These are phyloP conservation scores for Colletotrichum costaricense DNA, from an alignment of 2,329 filamentous ascomycete genomes.

Conservation along the genomic window DNA sequence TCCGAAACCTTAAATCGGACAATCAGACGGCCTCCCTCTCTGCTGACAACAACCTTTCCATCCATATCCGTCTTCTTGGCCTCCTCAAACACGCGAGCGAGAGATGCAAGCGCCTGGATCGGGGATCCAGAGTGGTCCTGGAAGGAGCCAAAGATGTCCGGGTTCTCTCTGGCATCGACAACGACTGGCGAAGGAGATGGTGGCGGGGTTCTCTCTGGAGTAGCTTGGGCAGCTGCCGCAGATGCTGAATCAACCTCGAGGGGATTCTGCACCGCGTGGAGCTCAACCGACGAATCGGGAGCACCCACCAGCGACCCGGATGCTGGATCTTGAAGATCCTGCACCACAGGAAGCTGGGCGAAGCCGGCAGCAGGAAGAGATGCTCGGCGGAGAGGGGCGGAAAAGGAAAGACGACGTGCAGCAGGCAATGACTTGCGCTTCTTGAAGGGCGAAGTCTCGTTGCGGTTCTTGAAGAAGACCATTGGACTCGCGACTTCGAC, in stretches of 20 bases:
- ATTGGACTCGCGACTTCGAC: conserved; percentile 12
- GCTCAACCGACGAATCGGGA: conserved; percentile 29
- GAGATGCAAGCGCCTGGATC: conserved; percentile 9
- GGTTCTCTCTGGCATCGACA: conserved; percentile 30
- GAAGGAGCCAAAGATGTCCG: conserved; percentile 30
- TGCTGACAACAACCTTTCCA: conserved; percentile 9
- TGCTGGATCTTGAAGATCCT: conserved; percentile 29
- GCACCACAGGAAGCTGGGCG: conserved; percentile 21
- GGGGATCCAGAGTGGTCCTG: conserved; percentile 20
- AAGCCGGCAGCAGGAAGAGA: conserved; percentile 17
- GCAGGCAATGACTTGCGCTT: conserved; percentile 22
- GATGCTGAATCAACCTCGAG: conserved; percentile 24
- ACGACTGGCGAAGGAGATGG: conserved; percentile 18
- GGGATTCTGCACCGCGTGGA: conserved; percentile 28
- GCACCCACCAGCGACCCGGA: conserved; percentile 24
- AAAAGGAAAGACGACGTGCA: background rate
- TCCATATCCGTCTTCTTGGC: conserved; percentile 4
- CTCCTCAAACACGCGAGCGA: conserved; percentile 18
- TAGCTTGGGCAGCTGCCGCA: background rate
- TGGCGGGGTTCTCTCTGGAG: background rate
- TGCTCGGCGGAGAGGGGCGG: conserved; percentile 18
- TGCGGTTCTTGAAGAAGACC: conserved; percentile 28
- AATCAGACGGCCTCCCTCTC: conserved; percentile 20
- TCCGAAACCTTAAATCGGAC: conserved; percentile 35
- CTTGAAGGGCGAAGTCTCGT: conserved; percentile 21